Base-by-base conservation (phyloP, 2,329 filamentous ascomycete species). In the Fusarium sp. region DNA sequence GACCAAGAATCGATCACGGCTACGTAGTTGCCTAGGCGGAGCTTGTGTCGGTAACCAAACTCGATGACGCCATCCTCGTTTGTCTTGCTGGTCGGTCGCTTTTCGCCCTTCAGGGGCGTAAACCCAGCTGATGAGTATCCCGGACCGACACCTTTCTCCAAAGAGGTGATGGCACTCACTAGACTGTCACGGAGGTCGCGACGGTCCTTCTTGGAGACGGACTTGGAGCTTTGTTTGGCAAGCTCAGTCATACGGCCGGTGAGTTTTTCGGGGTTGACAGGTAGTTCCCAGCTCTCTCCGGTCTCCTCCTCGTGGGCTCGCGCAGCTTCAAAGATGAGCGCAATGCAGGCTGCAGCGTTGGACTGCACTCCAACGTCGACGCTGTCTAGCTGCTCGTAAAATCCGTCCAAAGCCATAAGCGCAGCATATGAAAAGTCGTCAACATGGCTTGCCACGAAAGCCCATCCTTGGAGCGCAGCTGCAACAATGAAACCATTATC, bases 361-460 rank as follows among this genome's bases (percentile, higher is more conserved):
- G 94, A 89, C 75, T 96, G 93, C 1, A 97, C 92, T 9, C 87
- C 84, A 1, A 90, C 83, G 62, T 94, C 90, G 34, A 86, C 86
- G 77, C 92, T 94, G 64, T 95, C 90, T 16, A 97, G 90, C 79
- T 97, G 94, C 50, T 97, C 94, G 43, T 93, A 90, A 73, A 97
- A 94, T 2, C 91, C 90, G 56, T 96, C 92, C 73, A 96, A 88
- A 15, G 93, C 91, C 30, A 89, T 82, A 68, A 94, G 90, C 34
- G 91, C 93, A 65, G 90, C 86, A 15, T 88, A 87, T 71, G 93
- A 89, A 44, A 94, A 85, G 73, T 95, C 92, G 4, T 94, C 91
- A 7, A 95, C 83, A 65, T 92, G 89, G 5, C 92, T 94, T 6
- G 92, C 92, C 6, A 97, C 87, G 69, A 95, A 92, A 1, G 91